Evolutionary conservation across 306 rosid species (phyloP).

Genomic region (Acacia confusa): DNA sequence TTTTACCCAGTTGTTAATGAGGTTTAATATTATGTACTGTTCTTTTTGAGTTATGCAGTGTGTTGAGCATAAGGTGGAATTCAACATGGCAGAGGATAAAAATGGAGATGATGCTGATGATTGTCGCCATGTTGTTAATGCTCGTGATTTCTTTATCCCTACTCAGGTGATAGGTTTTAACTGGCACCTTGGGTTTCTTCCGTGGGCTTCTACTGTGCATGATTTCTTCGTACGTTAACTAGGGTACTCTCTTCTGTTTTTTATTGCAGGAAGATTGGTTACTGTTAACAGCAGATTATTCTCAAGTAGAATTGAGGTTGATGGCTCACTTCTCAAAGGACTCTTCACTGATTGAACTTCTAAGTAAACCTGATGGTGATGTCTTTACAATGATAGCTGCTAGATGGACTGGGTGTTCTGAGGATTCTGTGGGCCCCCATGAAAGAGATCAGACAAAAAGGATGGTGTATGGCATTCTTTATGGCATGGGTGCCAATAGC

Average conservation of each 20-base stretch:
- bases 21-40: constrained; percentile 17
- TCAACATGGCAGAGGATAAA: constrained; percentile 58
- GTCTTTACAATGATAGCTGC: constrained; percentile 88
- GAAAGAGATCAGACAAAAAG: constrained; percentile 89
- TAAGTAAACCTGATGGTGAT: constrained; percentile 74
- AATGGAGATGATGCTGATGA: constrained; percentile 48
- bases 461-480: constrained; percentile 94
- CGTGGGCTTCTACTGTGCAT: constrained; percentile 17
- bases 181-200: constrained; percentile 21
- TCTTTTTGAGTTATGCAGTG: constrained; percentile 58
- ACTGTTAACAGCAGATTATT: constrained; percentile 91
- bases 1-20: neutral
- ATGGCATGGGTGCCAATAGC: constrained; percentile 92
- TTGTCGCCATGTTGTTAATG: constrained; percentile 58
- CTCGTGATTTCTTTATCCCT: constrained; percentile 90
- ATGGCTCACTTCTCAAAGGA: constrained; percentile 98
- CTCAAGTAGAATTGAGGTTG: constrained; percentile 93
- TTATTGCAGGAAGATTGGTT: constrained; percentile 81
- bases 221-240: constrained; percentile 8
- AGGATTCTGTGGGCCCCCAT: constrained; percentile 59
- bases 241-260: constrained; percentile 17
- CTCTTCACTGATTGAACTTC: constrained; percentile 68
- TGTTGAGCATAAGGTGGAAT: constrained; percentile 83
- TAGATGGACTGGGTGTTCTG: constrained; percentile 80
- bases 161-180: constrained; percentile 64